Conservation (phyloP, 345 rosid species). For the rapeseed (Brassica napus) region Da-Ae NC_063450.1:27237501-27238000, state of each 20-base stretch:
- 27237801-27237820: constrained; percentile 71
- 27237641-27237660: constrained; percentile 98
- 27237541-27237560: constrained; percentile 98
- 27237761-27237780: constrained; percentile 56
- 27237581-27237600: constrained; percentile 94
- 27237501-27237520: constrained; percentile 10
- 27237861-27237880: constrained; percentile 85
- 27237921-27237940: constrained; percentile 80
- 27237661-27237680: constrained; percentile 87
- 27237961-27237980: constrained; percentile 88
- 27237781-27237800: constrained; percentile 53
- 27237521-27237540: constrained; percentile 60
- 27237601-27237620: constrained; percentile 78
- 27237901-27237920: constrained; percentile 71
- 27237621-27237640: constrained; percentile 88
- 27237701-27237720: constrained; percentile 81
- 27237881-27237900: constrained; percentile 83
- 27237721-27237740: constrained; percentile 83
- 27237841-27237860: constrained; percentile 78
- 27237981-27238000: constrained; percentile 66
- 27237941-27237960: constrained; percentile 68
- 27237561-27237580: constrained; percentile 92
- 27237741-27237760: constrained; percentile 83
- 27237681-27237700: constrained; percentile 81
- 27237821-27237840: constrained; percentile 79